Evolutionary conservation across 1,284 basidiomycete species (phyloP).

Genomic region (Rhodotorula sp.): DNA sequence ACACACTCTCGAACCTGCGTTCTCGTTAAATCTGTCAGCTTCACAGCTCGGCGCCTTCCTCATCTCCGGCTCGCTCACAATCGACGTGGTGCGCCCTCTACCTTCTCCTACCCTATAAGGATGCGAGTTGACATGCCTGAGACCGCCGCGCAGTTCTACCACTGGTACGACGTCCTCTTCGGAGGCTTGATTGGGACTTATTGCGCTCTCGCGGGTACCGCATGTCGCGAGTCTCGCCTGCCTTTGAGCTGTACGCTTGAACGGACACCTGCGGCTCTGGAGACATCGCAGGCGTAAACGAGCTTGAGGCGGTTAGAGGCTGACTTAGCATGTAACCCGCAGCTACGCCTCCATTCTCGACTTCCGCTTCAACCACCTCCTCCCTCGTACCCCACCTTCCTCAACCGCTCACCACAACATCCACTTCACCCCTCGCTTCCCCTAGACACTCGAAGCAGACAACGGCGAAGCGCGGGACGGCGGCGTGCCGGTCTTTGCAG

Average conservation of each 20-base stretch:
- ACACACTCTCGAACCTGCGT: too few species aligned
- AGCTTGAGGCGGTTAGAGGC: neutral
- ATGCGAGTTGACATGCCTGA: neutral
- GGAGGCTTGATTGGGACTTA: slow-evolving; percentile 57
- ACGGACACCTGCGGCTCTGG: neutral
- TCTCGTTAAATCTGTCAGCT: too few species aligned
- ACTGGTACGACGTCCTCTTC: slow-evolving; percentile 59
- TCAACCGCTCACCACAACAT: neutral
- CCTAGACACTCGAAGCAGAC: neutral
- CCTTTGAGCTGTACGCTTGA: neutral
- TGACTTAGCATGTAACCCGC: neutral
- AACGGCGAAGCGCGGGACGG: neutral
- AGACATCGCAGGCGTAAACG: neutral
- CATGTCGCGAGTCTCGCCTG: slow-evolving; percentile 55
- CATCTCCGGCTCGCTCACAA: slow-evolving; percentile 59
- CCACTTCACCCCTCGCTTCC: slow-evolving; percentile 3
- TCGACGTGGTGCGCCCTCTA: slow-evolving; percentile 53
- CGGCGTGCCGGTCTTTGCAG: neutral
- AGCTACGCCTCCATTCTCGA: slow-evolving; percentile 23
- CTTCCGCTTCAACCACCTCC: slow-evolving; percentile 61
- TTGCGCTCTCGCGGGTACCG: slow-evolving; percentile 59
- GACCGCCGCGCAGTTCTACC: slow-evolving; percentile 41
- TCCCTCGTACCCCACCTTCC: slow-evolving; percentile 47
- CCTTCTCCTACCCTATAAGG: too few species aligned
- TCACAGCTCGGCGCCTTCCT: slow-evolving; percentile 56